phyloP scores from a whole-genome alignment of 768 basidiomycete genomes.

The Psilocybe tampanensis region DNA sequence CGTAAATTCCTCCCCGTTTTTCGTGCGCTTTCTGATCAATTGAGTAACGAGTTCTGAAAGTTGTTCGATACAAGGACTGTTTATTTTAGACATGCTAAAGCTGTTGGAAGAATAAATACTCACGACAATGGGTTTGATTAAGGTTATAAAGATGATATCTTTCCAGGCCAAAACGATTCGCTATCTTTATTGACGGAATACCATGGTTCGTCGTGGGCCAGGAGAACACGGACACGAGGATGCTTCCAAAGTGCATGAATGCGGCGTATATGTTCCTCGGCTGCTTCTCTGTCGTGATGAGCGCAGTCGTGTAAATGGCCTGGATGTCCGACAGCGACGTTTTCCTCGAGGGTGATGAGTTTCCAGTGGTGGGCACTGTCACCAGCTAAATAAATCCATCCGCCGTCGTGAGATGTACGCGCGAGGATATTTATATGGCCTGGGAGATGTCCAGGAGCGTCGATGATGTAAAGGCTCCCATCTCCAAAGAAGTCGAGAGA shows the following conservation, averaged over 20 bases:
- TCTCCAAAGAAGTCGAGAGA: conserved; percentile 59
- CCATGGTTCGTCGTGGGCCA: conserved; percentile 59
- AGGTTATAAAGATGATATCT: conserved; percentile 11
- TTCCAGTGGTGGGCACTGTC: conserved; percentile 61
- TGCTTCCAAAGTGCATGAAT: conserved; percentile 39
- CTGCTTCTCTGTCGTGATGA: conserved; percentile 44
- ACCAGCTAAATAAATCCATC: conserved; percentile 57
- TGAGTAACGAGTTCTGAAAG: too few species aligned
- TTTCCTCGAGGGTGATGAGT: conserved; percentile 46
- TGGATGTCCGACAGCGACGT: conserved; percentile 35
- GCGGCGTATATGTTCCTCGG: conserved; percentile 42
- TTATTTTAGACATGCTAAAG: too few species aligned
- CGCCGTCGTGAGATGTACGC: conserved; percentile 53
- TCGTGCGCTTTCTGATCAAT: too few species aligned
- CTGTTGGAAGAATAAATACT: too few species aligned
- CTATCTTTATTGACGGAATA: conserved; percentile 47
- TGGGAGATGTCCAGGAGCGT: conserved; percentile 56
- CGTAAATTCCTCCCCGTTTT: too few species aligned
- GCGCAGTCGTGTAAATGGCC: conserved; percentile 36
- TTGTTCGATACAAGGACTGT: too few species aligned
- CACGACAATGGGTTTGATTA: too few species aligned
- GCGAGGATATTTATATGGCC: conserved; percentile 59
- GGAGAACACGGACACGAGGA: conserved; percentile 44
- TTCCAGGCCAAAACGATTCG: conserved; percentile 28
- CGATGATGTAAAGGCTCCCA: conserved; percentile 59